phyloP scores from a whole-genome alignment of 208 protist genomes.

The Herpetomonas muscarum region DNA sequence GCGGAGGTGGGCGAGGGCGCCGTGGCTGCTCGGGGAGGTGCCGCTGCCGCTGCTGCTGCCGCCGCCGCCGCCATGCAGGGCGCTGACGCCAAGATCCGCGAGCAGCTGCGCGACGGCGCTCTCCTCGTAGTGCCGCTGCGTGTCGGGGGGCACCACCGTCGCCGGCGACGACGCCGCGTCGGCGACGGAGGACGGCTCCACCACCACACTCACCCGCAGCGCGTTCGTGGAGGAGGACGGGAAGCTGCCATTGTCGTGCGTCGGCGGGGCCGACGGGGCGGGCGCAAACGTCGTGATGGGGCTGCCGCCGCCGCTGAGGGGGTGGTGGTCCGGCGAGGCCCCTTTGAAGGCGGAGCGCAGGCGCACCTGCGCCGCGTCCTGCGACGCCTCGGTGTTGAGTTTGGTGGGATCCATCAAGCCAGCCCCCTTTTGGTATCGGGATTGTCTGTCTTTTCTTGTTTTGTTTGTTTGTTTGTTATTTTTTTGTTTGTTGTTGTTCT shows the following conservation, averaged over 20 bases:
- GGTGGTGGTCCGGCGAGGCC: too few relatives aligned
- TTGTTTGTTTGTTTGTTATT: slow-evolving; percentile 1
- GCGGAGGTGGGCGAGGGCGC: neutral
- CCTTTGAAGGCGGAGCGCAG: too few relatives aligned
- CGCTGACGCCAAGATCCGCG: slow-evolving; percentile 17
- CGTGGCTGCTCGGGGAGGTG: neutral
- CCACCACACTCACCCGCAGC: slow-evolving; percentile 4
- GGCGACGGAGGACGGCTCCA: slow-evolving; percentile 2
- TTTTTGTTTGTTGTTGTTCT: slow-evolving; percentile 1
- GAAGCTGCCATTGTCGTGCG: neutral
- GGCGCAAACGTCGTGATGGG: too few relatives aligned
- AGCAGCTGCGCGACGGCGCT: slow-evolving; percentile 31
- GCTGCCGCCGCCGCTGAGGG: too few relatives aligned
- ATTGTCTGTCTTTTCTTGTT: neutral
- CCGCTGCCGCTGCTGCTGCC: neutral
- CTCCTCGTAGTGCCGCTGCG: neutral
- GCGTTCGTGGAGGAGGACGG: slow-evolving; percentile 3
- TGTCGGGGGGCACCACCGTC: neutral
- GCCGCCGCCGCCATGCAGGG: neutral
- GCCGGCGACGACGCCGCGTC: slow-evolving; percentile 4
- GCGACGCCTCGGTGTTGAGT: too few relatives aligned
- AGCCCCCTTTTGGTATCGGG: neutral
- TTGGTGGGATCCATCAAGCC: too few relatives aligned
- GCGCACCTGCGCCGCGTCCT: too few relatives aligned
- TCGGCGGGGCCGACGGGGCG: too few relatives aligned